phyloP scores from a whole-genome alignment of 2,329 filamentous ascomycete species.

The Colletotrichum sp. region DNA sequence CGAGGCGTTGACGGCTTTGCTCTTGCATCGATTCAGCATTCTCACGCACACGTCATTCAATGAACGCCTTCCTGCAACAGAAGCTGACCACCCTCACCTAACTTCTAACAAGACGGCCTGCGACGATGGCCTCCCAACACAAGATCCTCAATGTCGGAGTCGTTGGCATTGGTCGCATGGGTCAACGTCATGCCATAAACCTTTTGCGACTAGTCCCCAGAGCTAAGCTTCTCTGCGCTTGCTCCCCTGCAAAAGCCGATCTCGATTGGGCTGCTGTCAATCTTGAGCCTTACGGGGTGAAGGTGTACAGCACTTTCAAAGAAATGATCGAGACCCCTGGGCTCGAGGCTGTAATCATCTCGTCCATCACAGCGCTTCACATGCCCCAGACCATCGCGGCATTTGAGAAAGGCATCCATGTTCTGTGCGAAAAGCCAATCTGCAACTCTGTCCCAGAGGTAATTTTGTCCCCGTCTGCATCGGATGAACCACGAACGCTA shows the following conservation, averaged over 20 bases:
- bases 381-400: slow-evolving; percentile 61
- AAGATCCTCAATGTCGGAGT: slow-evolving; percentile 45
- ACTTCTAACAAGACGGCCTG: fast-evolving
- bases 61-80: neutral
- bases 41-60: neutral
- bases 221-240: slow-evolving; percentile 53
- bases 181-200: slow-evolving; percentile 53
- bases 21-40: neutral
- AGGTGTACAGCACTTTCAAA: slow-evolving; percentile 47
- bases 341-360: slow-evolving; percentile 43
- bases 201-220: slow-evolving; percentile 48
- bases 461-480: neutral
- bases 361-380: slow-evolving; percentile 55
- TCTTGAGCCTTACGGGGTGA: slow-evolving; percentile 46
- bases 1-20: neutral
- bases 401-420: slow-evolving; percentile 58
- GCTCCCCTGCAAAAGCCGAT: slow-evolving; percentile 47
- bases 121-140: slow-evolving; percentile 7
- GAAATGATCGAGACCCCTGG: slow-evolving; percentile 46
- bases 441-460: slow-evolving; percentile 64
- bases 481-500: neutral
- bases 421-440: slow-evolving; percentile 64
- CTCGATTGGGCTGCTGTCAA: slow-evolving; percentile 47
- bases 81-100: neutral
- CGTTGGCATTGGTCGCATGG: slow-evolving; percentile 57